Base-by-base conservation (phyloP, 495 filamentous ascomycete species). In the Penicillium atrosanguineum region DNA sequence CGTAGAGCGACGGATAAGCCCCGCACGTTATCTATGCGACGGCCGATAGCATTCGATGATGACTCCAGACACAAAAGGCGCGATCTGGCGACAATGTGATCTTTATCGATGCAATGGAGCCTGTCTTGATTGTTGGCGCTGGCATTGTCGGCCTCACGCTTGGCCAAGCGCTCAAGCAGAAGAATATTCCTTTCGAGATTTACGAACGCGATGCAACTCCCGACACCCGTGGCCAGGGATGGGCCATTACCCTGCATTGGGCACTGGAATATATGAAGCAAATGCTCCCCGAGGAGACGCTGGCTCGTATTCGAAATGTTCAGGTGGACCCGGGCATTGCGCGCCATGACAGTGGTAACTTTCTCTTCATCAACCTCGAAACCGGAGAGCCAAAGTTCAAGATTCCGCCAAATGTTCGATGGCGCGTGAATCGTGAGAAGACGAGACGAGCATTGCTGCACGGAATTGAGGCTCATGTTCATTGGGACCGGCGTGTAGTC, bases 171-270 rank as follows among this genome's bases (percentile, higher is more conserved):
- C 69, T 84, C 26, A 77, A 77, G 50, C 28, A 68, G 38, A 59
- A 57, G 46, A 53, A 57, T 18, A 73, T 79, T 25, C 63, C 77
- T 7, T 81, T 80, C 57, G 52, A 69, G 15, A 72, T 85, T 6
- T 85, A 74, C 60, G 83, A 86, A 52, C 73, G 79, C 15, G 82
- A 85, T 62, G 52, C 62, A 4, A 56, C 55, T 23, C 64, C 71
- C 29, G 50, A 61, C 15, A 61, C 69, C 18, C 74, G 82, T 9
- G 67, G 63, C 5, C 73, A 74, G 46, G 82, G 82, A 15, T 86
- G 80, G 81, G 81, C 77, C 16, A 74, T 86, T 29, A 83, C 83
- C 0, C 69, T 85, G 20, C 81, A 85, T 61, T 83, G 79, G 79
- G 76, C 76, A 7, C 65, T 83, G 7, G 61, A 75, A 6, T 73